A percentile compares a stretch with the other conserved stretches of the same genome.
phyloP scores from a whole-genome alignment of 2,329 filamentous ascomycete species.

The Purpureocillium takamizusanense region DNA sequence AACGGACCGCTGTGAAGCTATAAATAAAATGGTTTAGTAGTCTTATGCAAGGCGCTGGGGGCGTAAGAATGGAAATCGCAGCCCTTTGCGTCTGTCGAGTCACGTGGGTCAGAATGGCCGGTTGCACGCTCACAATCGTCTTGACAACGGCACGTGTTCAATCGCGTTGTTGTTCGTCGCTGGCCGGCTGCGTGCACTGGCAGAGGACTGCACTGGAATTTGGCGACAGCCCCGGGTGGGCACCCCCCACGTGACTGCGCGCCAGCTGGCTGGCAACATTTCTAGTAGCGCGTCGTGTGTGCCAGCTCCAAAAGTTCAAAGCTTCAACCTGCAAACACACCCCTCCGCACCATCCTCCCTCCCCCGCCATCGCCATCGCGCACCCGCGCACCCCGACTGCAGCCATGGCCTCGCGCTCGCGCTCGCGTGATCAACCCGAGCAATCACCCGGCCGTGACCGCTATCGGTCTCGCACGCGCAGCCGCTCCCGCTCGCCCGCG shows the following conservation, averaged over 20 bases:
- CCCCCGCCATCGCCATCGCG: neutral
- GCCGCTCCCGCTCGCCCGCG: conserved; percentile 24
- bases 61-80: no score
- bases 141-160: no score
- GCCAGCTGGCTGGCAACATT: neutral
- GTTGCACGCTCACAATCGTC: no score
- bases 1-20: no score
- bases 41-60: no score
- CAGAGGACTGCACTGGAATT: neutral
- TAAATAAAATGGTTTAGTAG: no score
- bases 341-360: neutral
- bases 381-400: neutral
- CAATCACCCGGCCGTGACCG: conserved; percentile 13
- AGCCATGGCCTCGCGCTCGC: conserved; percentile 17
- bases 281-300: neutral
- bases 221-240: no score
- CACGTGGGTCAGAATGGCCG: no score
- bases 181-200: neutral
- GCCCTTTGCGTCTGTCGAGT: no score
- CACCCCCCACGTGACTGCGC: conserved; percentile 9
- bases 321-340: neutral
- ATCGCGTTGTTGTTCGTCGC: neutral
- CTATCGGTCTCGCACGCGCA: conserved; percentile 22
- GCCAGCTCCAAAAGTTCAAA: no score
- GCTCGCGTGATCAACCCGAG: neutral